phyloP scores from a whole-genome alignment of 140 eudicot species.

The Artemisia princeps region DNA sequence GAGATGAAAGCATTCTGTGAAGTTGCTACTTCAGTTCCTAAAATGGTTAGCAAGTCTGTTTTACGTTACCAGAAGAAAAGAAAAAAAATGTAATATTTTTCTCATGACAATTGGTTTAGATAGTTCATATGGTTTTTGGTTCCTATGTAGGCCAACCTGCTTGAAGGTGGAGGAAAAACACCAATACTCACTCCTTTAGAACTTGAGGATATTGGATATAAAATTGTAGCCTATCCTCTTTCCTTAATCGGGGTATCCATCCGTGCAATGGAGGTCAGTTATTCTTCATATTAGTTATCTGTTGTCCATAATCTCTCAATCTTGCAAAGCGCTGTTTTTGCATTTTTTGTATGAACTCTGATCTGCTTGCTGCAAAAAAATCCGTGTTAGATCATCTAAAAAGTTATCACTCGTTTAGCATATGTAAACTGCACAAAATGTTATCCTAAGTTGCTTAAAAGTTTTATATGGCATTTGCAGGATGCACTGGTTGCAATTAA shows the following conservation, averaged over 20 bases:
- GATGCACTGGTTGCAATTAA: too few relatives aligned
- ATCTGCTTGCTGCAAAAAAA: too few relatives aligned
- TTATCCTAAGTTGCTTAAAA: constrained; percentile 9
- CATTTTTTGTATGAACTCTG: too few relatives aligned
- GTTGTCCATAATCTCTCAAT: too few relatives aligned
- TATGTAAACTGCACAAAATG: constrained; percentile 2
- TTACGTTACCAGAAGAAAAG: not conserved
- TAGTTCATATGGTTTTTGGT: constrained; percentile 1
- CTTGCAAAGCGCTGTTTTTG: too few relatives aligned
- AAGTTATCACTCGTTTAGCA: not conserved
- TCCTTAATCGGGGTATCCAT: constrained; percentile 88
- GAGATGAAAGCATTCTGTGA: constrained; percentile 71
- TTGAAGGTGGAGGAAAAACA: constrained; percentile 94
- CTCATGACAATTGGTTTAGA: not conserved
- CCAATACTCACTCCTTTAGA: constrained; percentile 83
- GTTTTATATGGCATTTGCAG: constrained; percentile 25
- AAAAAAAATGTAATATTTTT: not conserved
- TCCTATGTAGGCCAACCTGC: constrained; percentile 78
- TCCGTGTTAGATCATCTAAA: too few relatives aligned
- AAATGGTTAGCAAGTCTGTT: constrained; percentile 49
- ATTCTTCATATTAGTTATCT: not conserved
- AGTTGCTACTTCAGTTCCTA: constrained; percentile 59
- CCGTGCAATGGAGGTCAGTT: constrained; percentile 80
- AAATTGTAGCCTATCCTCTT: constrained; percentile 74
- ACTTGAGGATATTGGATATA: constrained; percentile 75